Evolutionary conservation across 768 basidiomycete genomes (phyloP).

Genomic region (Arthromyces matolae): DNA sequence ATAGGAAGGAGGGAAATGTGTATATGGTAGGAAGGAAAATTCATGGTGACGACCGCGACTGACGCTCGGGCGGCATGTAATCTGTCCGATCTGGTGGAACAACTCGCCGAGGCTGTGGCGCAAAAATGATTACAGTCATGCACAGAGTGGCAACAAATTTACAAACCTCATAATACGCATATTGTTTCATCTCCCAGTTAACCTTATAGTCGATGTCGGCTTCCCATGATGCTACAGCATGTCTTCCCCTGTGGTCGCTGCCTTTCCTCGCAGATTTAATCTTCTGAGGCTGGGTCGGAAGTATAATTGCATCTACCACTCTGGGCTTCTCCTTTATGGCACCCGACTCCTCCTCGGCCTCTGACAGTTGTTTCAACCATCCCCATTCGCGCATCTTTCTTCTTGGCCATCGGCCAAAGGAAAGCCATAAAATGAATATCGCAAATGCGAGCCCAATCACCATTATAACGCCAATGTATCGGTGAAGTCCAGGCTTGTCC

Average conservation of each 20-base stretch:
- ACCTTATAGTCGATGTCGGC: constrained; percentile 11
- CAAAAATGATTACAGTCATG: constrained; percentile 4
- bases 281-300: constrained; percentile 13
- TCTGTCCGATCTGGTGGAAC: constrained; percentile 6
- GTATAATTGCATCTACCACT: constrained; percentile 12
- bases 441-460: constrained; percentile 34
- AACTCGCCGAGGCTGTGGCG: constrained; percentile 12
- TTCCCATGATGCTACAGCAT: constrained; percentile 14
- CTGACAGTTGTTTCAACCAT: constrained; percentile 7
- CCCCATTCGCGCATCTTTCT: constrained; percentile 16
- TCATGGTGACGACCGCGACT: background rate
- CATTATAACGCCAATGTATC: constrained; percentile 44
- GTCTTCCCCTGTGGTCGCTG: constrained; percentile 6
- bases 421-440: constrained; percentile 34
- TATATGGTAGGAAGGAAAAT: too few relatives aligned
- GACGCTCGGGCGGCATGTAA: constrained; percentile 6
- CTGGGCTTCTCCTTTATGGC: constrained; percentile 8
- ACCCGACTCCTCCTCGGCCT: constrained; percentile 8
- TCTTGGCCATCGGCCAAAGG: constrained; percentile 32
- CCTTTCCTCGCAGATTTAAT: background rate
- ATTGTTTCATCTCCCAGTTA: constrained; percentile 14
- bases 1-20: too few relatives aligned
- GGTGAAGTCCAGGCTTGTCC: constrained; percentile 30
- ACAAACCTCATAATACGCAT: constrained; percentile 11
- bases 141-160: background rate